Conservation (phyloP, 2,329 filamentous ascomycete genomes). For the Microdochium bolleyi region DNA sequence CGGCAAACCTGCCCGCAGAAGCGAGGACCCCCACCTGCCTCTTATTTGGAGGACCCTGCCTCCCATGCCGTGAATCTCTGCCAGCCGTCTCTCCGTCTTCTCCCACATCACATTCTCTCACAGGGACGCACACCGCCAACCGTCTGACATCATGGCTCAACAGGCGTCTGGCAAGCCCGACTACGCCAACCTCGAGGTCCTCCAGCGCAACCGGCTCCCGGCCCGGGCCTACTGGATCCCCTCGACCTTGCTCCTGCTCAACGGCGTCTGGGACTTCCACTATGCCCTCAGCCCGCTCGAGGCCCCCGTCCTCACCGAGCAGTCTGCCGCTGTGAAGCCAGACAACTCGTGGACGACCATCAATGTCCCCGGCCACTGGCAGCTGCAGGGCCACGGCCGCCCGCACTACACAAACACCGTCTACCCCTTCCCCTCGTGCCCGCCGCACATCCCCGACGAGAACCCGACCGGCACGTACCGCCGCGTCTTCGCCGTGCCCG, state of each 20-base stretch:
- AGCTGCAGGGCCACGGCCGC: conserved; percentile 57
- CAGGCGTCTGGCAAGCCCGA: conserved; percentile 27
- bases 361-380: conserved; percentile 61
- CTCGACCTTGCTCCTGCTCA: conserved; percentile 38
- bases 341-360: conserved; percentile 38
- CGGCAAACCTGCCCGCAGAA: too few relatives aligned
- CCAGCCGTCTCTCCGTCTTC: too few relatives aligned
- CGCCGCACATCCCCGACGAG: conserved; percentile 52
- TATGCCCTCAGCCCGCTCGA: conserved; percentile 35
- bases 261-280: conserved; percentile 50
- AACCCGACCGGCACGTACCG: conserved; percentile 60
- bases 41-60: too few relatives aligned
- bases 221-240: conserved; percentile 45
- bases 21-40: too few relatives aligned
- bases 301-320: conserved; percentile 28
- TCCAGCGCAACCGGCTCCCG: conserved; percentile 44
- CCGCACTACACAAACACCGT: conserved; percentile 64
- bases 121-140: too few relatives aligned
- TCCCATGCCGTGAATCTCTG: too few relatives aligned
- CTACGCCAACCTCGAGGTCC: conserved; percentile 41
- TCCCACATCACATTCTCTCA: too few relatives aligned
- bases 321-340: not conserved
- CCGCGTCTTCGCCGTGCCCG: conserved; percentile 44
- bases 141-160: not conserved
- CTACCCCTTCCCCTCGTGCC: conserved; percentile 58